These are phyloP conservation scores for Alliaria petiolata DNA, from an alignment of 345 rosid genomes.

Conservation along the genomic window DNA sequence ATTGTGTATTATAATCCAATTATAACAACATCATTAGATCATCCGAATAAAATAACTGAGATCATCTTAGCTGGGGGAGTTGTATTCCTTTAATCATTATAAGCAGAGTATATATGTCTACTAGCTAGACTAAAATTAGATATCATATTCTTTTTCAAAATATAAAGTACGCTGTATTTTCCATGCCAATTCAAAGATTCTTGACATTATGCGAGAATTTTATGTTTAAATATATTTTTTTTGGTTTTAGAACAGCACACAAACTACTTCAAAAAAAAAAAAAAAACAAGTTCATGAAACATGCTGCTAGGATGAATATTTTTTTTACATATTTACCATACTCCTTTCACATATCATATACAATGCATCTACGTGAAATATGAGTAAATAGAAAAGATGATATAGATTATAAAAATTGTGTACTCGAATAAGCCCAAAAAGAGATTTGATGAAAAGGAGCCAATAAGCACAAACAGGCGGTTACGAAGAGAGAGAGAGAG, in stretches of 20 bases:
- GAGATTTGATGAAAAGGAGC: slow-evolving; percentile 40
- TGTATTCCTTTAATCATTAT: slow-evolving; percentile 20
- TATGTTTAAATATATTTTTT: background rate
- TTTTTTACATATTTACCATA: slow-evolving; percentile 17
- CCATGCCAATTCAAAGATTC: slow-evolving; percentile 25
- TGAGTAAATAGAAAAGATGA: background rate
- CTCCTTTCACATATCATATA: slow-evolving; percentile 26
- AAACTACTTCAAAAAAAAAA: background rate
- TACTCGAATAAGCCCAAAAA: slow-evolving; percentile 36
- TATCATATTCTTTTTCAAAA: background rate
- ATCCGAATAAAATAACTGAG: slow-evolving; percentile 4
- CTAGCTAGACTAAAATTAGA: background rate
- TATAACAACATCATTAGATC: slow-evolving; percentile 5
- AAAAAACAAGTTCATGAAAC: slow-evolving; percentile 12
- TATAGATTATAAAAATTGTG: background rate
- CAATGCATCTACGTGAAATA: background rate
- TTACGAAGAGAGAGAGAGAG: slow-evolving; percentile 44
- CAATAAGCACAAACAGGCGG: slow-evolving; percentile 81
- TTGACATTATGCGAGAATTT: background rate
- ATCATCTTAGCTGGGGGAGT: slow-evolving; percentile 20
- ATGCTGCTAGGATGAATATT: slow-evolving; percentile 1
- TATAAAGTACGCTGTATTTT: background rate
- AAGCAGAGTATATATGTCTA: background rate
- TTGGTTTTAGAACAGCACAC: background rate
- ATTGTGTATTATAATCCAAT: background rate